Evolutionary conservation across 2,329 filamentous ascomycete genomes (phyloP), one percentile per base, ranked within the genome.

Genomic region (Xylariaceae sp.): DNA sequence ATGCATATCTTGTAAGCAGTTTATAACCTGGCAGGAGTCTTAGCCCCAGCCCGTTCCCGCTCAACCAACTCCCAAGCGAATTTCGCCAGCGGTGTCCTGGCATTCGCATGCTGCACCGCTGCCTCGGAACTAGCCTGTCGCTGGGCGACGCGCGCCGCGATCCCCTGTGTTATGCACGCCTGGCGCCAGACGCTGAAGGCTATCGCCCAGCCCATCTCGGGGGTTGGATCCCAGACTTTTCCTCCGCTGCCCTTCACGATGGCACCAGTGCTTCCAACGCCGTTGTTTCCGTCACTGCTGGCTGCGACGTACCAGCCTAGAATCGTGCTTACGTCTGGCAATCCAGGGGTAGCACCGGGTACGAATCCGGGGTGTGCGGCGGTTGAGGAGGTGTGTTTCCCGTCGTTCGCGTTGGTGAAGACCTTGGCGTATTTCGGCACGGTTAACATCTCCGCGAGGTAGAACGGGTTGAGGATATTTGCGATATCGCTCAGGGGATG

Each of bases 401-500:
- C 34, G 14, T 36, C 53, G 32, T 53, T 58, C 52, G 48, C 49
- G 22, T 41, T 22, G 62, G 56, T n/a, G 62, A 42, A 27, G 29
- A 35, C 16, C 8, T 6, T 58, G 29, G 39, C 27, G 34, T 22
- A 50, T 32, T 21, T 49, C 54, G 8, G 57, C 45, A 37, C 42
- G 53, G 53, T 49, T 37, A 53, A 42, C 42, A 67, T 55, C 25
- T 53, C 55, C 22, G 65, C 66, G 25, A 63, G 67, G 66, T 72
- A 56, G 55, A 71, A 78, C 7, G 76, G 76, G 6, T 71, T 72
- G 21, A 83, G 66, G 16, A 96, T 73, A 67, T 96, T 97, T 66
- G 84, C 83, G 32, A 97, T 72, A 64, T 97, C 92, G 6, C 86
- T 91, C 21, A 96, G 77, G 1, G 92, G 92, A 65, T 97, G 92